Percentiles rank a stretch among this genome's conserved stretches.
Evolutionary conservation across 2,329 filamentous ascomycete genomes (phyloP).

Genomic region (Penicillium olsonii): DNA sequence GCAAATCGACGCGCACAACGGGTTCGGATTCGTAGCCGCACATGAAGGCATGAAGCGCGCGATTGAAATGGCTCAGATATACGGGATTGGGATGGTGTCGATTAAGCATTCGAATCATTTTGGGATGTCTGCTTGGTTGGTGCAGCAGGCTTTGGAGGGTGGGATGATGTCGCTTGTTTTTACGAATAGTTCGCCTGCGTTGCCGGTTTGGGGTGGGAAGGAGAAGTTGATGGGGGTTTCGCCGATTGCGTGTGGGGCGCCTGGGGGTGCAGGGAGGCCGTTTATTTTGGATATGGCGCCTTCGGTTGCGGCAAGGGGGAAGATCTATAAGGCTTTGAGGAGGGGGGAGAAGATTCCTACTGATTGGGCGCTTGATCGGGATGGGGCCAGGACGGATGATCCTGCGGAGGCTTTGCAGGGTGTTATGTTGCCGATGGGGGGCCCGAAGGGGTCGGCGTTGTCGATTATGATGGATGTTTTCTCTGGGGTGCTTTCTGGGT

Average conservation of each 20-base stretch:
- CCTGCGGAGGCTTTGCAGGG: constrained; percentile 70
- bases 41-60: constrained; percentile 66
- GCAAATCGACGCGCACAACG: constrained; percentile 67
- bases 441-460: constrained; percentile 76
- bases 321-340: constrained; percentile 48
- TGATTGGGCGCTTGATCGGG: constrained; percentile 72
- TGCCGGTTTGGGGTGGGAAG: constrained; percentile 70
- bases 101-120: constrained; percentile 80
- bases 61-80: constrained; percentile 64
- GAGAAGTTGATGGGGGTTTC: constrained; percentile 72
- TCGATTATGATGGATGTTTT: constrained; percentile 90
- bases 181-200: constrained; percentile 70
- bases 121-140: constrained; percentile 80
- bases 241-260: constrained; percentile 73
- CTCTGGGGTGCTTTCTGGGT: constrained; percentile 72
- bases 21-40: constrained; percentile 74
- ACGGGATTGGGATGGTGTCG: constrained; percentile 73
- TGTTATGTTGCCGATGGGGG: constrained; percentile 84
- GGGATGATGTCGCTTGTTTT: constrained; percentile 71
- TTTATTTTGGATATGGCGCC: constrained; percentile 59
- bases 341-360: constrained; percentile 45
- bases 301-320: constrained; percentile 47
- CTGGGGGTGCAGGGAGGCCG: constrained; percentile 57
- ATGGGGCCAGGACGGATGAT: constrained; percentile 71
- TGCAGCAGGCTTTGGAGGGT: constrained; percentile 73